Base-by-base conservation (phyloP, 169 alveolate genomes). In the Cryptosporidium ubiquitum region DNA sequence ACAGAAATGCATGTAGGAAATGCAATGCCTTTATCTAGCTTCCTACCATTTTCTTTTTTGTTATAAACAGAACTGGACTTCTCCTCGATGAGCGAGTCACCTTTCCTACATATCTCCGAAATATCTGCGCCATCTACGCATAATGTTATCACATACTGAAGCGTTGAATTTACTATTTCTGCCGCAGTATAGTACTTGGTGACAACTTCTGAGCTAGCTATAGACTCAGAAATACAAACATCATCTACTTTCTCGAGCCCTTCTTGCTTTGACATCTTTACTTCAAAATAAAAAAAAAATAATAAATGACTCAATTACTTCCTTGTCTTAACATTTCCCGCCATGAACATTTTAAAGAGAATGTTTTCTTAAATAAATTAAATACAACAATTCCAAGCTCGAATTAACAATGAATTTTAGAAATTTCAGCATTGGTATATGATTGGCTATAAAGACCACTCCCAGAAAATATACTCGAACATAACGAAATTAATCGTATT, bases 1-100 rank as follows among this genome's bases (percentile, higher is more conserved):
- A 98, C 97, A 58, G 99, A 96, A 68, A 98, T 93, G 70, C 99
- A 95, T 18, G 99, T 97, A 23, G 99, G 99, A 94, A 97, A 97
- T 33, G 99, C 99, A 37, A 97, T 94, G 29, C 99, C 99, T 93
- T 97, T 97, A 70, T 95, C 96, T 23, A 96, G 85, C 91, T 94
- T 94, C 91, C 95, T 94, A 91, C 96, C 96, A 70, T 93, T 86
- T 52, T 93, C 92, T 47, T 91, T 84, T 70, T 91, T 91, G n/a
- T 84, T 89, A 42, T 85, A 91, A n/a, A 89, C 85, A 39, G 57
- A 39, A 14, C 91, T 52, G 10, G 91, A 49, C 60, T 92, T 93
- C 55, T 95, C 95, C 40, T 92, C 94, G 20, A 95, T 91, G 23
- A 85, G 91, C n/a, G 84, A 44, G 84, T 95, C 97, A 35, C 95